Conservation (phyloP, 495 filamentous ascomycete genomes). For the Letharia columbiana region DNA sequence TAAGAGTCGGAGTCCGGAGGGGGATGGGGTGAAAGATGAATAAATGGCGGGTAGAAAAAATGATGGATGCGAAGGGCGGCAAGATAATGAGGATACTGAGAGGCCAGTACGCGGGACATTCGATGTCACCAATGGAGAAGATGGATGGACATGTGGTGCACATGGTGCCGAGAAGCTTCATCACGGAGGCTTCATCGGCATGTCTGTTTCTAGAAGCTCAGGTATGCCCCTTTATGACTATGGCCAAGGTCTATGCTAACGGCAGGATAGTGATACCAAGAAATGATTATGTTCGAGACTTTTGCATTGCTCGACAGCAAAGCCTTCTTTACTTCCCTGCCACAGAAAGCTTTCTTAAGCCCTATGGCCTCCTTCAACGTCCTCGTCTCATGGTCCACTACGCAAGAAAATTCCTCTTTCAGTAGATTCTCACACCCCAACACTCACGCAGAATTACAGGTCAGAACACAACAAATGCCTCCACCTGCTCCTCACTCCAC, state of each 20-base stretch:
- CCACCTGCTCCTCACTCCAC: neutral
- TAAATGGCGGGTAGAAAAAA: neutral
- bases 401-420: neutral
- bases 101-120: too few relatives aligned
- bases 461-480: neutral
- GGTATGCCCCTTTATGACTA: neutral
- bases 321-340: neutral
- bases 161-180: constrained; percentile 13
- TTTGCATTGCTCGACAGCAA: neutral
- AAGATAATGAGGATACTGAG: neutral
- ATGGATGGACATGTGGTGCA: neutral
- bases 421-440: neutral
- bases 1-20: constrained; percentile 44
- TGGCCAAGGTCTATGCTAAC: neutral
- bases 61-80: too few relatives aligned
- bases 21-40: constrained; percentile 20
- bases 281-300: neutral
- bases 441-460: neutral
- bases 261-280: neutral
- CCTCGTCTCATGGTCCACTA: neutral
- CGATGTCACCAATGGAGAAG: neutral
- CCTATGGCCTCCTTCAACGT: neutral
- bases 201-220: neutral
- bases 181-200: constrained; percentile 11
- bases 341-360: neutral